These are phyloP conservation scores for Pichia sp. DNA, from an alignment of 1,139 yeast species.

Conservation along the genomic window DNA sequence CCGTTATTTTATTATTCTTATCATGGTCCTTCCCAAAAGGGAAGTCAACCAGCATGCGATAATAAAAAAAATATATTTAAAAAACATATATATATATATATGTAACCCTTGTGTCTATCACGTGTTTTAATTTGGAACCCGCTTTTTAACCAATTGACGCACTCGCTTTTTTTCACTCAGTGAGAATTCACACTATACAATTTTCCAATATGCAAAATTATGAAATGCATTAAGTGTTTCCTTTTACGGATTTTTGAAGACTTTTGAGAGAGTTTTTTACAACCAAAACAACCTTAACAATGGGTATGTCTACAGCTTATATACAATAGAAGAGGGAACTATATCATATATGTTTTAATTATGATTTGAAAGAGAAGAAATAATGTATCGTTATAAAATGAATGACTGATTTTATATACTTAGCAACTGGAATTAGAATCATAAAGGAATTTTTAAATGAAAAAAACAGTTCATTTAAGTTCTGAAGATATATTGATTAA, in stretches of 20 bases:
- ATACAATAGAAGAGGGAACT: neutral
- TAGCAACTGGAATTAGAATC: too few relatives aligned
- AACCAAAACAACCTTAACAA: constrained; percentile 13
- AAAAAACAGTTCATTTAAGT: neutral
- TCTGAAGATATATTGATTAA: neutral
- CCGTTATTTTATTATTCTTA: neutral
- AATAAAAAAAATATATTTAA: neutral
- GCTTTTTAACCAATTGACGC: neutral
- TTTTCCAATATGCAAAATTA: neutral
- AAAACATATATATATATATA: neutral
- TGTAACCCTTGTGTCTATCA: neutral
- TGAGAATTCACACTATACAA: neutral
- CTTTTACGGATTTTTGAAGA: neutral
- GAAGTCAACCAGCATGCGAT: neutral
- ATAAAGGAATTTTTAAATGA: too few relatives aligned
- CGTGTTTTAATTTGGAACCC: neutral
- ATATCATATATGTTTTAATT: neutral
- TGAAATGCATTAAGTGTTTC: neutral
- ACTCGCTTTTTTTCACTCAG: neutral
- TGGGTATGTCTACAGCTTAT: constrained; percentile 10
- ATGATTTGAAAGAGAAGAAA: too few relatives aligned
- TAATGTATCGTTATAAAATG: too few relatives aligned
- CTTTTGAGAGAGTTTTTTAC: neutral
- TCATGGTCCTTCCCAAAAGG: neutral
- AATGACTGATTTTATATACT: too few relatives aligned